Percentiles rank a stretch among this genome's conserved stretches.
These are phyloP conservation scores for Acacia melanoxylon DNA, from an alignment of 306 rosid genomes.

Conservation along the genomic window DNA sequence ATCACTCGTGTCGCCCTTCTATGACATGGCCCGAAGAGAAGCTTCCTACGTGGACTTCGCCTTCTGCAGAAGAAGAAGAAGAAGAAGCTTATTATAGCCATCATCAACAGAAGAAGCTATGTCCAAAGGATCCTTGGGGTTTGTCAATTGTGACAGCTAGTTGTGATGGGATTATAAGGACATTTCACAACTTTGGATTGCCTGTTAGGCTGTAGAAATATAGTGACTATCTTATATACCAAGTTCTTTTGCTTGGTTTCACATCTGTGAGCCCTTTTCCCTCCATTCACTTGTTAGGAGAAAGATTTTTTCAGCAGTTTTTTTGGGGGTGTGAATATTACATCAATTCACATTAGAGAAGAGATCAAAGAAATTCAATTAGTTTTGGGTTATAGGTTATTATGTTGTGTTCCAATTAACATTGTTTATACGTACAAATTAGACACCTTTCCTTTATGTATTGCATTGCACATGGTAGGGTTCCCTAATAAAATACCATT, in stretches of 20 bases:
- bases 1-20: conserved; percentile 56
- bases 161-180: conserved; percentile 73
- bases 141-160: conserved; percentile 70
- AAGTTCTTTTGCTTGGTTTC: not conserved
- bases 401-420: not conserved
- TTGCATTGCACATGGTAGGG: not conserved
- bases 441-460: not conserved
- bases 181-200: conserved; percentile 89
- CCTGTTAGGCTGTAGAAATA: conserved; percentile 55
- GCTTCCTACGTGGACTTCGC: conserved; percentile 58
- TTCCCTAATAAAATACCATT: not conserved
- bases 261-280: not conserved
- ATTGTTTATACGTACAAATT: not conserved
- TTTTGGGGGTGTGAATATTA: not conserved
- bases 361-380: not conserved
- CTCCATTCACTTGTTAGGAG: not conserved
- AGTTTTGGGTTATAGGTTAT: not conserved
- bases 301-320: not conserved
- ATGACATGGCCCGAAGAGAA: conserved; percentile 92
- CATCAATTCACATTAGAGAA: not conserved
- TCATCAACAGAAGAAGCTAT: not conserved
- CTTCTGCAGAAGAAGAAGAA: not conserved
- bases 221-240: not conserved
- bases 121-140: conserved; percentile 71
- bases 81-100: not conserved